Conservation (phyloP, 108 stramenopile species). For the Cylindrotheca closterium region DNA sequence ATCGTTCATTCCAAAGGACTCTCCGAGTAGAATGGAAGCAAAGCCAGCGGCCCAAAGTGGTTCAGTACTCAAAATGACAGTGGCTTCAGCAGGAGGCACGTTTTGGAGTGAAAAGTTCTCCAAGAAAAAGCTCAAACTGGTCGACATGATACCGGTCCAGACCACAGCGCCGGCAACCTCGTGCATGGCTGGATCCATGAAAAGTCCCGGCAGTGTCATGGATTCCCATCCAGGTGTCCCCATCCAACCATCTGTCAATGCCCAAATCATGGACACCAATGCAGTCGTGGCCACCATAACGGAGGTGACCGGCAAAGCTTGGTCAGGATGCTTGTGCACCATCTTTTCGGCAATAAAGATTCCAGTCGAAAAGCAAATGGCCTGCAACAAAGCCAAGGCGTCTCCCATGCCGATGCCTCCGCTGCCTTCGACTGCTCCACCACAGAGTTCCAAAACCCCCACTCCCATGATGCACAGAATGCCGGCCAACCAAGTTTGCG, state of each 20-base stretch:
- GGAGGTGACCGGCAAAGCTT: slow-evolving; percentile 65
- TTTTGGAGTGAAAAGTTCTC: slow-evolving; percentile 62
- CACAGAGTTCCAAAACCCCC: slow-evolving; percentile 52
- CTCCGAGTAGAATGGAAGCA: slow-evolving; percentile 40
- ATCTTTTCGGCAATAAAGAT: slow-evolving; percentile 60
- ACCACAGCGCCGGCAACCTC: slow-evolving; percentile 46
- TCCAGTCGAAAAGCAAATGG: slow-evolving; percentile 60
- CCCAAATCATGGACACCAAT: slow-evolving; percentile 49
- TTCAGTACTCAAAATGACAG: slow-evolving; percentile 71
- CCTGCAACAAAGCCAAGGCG: slow-evolving; percentile 53
- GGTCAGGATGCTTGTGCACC: slow-evolving; percentile 48
- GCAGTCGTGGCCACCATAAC: slow-evolving; percentile 54
- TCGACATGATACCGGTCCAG: slow-evolving; percentile 65
- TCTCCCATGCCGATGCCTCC: slow-evolving; percentile 44
- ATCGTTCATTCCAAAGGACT: slow-evolving; percentile 44
- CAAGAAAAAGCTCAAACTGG: slow-evolving; percentile 48
- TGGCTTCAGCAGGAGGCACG: slow-evolving; percentile 54
- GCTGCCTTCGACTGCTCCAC: slow-evolving; percentile 14
- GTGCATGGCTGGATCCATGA: slow-evolving; percentile 42
- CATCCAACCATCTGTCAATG: slow-evolving; percentile 44
- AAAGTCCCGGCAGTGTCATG: slow-evolving; percentile 35
- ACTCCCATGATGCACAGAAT: slow-evolving; percentile 57
- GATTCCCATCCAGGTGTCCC: slow-evolving; percentile 29
- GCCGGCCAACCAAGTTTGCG: slow-evolving; percentile 68
- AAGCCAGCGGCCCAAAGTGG: slow-evolving; percentile 77